A percentile compares a stretch with the other conserved stretches of the same genome.
These are phyloP conservation scores for Onygenales sp. DNA, from an alignment of 2,329 filamentous ascomycete species.

Conservation along the genomic window DNA sequence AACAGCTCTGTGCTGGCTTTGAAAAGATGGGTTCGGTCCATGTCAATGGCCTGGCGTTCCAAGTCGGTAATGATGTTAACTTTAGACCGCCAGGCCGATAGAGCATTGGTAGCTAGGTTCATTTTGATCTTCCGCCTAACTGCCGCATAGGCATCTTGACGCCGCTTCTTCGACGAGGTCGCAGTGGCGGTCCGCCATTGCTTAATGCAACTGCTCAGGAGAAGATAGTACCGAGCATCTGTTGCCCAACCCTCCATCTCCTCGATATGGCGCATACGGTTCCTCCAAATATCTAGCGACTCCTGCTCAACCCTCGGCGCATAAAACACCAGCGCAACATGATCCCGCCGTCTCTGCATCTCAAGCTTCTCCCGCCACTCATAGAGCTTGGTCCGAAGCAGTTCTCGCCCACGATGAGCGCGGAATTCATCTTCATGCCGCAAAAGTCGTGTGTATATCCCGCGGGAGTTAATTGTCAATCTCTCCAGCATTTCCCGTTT, in stretches of 20 bases:
- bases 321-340: constrained; percentile 34
- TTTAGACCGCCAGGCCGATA: constrained; percentile 31
- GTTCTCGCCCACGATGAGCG: constrained; percentile 22
- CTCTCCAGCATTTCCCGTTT: constrained; percentile 29
- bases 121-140: constrained; percentile 46
- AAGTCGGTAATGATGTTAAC: constrained; percentile 23
- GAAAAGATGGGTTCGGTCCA: constrained; percentile 26
- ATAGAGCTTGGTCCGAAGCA: constrained; percentile 25
- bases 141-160: constrained; percentile 47
- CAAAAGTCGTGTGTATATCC: constrained; percentile 27
- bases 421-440: constrained; percentile 28
- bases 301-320: constrained; percentile 32
- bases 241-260: constrained; percentile 44
- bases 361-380: constrained; percentile 30
- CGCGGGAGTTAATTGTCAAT: constrained; percentile 30
- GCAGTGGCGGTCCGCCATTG: constrained; percentile 42
- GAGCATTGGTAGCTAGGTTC: constrained; percentile 38
- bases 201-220: constrained; percentile 41
- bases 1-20: constrained; percentile 27
- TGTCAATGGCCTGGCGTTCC: constrained; percentile 29
- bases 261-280: constrained; percentile 30
- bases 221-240: constrained; percentile 48
- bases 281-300: constrained; percentile 29
- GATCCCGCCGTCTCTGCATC: constrained; percentile 31
- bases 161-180: constrained; percentile 42